These are phyloP conservation scores for Rhizodiscina lignyota DNA, from an alignment of 495 filamentous ascomycete species.

Conservation along the genomic window DNA sequence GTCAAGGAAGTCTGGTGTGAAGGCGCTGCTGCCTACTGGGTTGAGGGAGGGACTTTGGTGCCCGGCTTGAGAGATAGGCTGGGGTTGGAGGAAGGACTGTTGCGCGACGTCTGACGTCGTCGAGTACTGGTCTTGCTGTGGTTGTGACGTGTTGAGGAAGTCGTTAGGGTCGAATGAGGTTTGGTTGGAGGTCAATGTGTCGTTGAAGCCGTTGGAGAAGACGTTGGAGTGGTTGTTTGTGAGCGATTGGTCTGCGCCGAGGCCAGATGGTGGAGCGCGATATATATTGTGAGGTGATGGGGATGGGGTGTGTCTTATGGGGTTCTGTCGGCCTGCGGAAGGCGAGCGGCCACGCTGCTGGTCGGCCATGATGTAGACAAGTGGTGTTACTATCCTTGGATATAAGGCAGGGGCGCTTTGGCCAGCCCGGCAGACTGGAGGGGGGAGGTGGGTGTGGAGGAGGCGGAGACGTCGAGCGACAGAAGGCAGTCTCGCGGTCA, in stretches of 20 bases:
- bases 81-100: constrained; percentile 4
- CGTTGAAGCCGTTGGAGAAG: constrained; percentile 8
- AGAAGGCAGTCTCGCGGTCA: too few species aligned
- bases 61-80: constrained; percentile 3
- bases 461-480: too few species aligned
- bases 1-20: constrained; percentile 13
- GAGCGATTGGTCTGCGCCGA: constrained; percentile 15
- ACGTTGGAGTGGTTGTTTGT: constrained; percentile 9
- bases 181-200: not conserved
- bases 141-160: not conserved
- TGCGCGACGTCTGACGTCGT: too few species aligned
- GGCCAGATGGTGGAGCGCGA: constrained; percentile 5
- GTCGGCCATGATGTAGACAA: constrained; percentile 18
- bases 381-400: too few species aligned
- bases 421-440: too few species aligned
- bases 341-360: constrained; percentile 19
- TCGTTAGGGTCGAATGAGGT: constrained; percentile 5
- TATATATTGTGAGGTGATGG: constrained; percentile 18
- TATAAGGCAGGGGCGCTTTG: too few species aligned
- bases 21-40: constrained; percentile 16
- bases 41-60: constrained; percentile 11
- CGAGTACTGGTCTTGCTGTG: not conserved
- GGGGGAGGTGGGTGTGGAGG: too few species aligned
- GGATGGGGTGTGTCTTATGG: constrained; percentile 22
- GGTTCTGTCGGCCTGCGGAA: constrained; percentile 13